phyloP scores from a whole-genome alignment of 768 basidiomycete genomes.

The Russula compacta region DNA sequence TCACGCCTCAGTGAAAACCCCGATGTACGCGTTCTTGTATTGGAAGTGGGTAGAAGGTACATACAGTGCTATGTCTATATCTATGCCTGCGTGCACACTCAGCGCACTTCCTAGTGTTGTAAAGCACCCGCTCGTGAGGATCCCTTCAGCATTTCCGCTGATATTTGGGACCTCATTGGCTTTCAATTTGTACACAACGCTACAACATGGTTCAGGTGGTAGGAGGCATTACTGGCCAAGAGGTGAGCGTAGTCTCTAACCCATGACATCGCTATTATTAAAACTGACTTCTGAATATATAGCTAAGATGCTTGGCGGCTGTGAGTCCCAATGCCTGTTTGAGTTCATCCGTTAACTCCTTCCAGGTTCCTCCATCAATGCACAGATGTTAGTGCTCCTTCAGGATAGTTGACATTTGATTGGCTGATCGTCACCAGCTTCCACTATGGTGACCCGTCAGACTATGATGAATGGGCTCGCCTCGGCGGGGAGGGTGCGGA shows the following conservation, averaged over 20 bases:
- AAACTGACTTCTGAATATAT: neutral
- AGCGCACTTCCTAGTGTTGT: neutral
- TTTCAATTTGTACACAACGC: conserved; percentile 47
- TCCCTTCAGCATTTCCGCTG: conserved; percentile 17
- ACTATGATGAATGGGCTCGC: conserved; percentile 58
- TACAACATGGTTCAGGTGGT: conserved; percentile 41
- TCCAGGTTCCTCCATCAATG: conserved; percentile 57
- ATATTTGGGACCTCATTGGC: conserved; percentile 42
- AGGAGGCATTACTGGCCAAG: conserved; percentile 53
- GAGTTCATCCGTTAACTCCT: neutral
- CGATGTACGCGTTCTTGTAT: conserved; percentile 41
- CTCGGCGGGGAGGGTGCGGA: conserved; percentile 39
- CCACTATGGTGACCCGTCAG: conserved; percentile 57
- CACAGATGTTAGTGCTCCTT: conserved; percentile 32
- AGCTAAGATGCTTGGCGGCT: conserved; percentile 69
- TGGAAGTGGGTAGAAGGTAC: conserved; percentile 57
- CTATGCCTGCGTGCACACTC: neutral
- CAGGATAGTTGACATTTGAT: neutral
- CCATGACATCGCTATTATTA: neutral
- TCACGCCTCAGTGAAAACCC: conserved; percentile 50
- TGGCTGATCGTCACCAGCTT: conserved; percentile 21
- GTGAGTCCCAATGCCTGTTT: conserved; percentile 32
- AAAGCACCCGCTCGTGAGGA: conserved; percentile 13
- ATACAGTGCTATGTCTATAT: neutral
- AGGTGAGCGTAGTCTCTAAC: conserved; percentile 32